A percentile compares a stretch with the other conserved stretches of the same genome.
Conservation (phyloP, 768 basidiomycete species). For the Trametes gibbosa region DNA sequence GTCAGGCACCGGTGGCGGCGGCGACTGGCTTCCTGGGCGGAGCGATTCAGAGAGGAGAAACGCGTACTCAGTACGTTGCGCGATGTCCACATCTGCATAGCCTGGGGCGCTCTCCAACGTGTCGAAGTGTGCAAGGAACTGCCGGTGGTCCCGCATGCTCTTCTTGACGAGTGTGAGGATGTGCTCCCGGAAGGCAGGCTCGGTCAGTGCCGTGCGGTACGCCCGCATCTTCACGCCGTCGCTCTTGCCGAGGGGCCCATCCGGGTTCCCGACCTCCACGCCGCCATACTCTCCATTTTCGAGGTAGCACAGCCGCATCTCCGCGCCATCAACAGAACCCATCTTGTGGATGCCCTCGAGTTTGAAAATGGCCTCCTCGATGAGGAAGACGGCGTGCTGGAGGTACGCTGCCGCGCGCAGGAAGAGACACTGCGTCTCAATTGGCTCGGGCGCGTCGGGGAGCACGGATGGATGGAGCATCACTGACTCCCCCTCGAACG, state of each 20-base stretch:
- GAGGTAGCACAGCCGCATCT: slow-evolving; percentile 74
- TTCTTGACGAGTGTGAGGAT: slow-evolving; percentile 62
- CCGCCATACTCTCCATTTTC: slow-evolving; percentile 79
- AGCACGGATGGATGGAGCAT: slow-evolving; percentile 69
- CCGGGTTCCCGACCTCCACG: slow-evolving; percentile 77
- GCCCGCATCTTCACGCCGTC: slow-evolving; percentile 59
- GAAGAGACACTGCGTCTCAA: slow-evolving; percentile 83
- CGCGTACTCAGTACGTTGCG: slow-evolving; percentile 59
- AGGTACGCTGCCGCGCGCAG: slow-evolving; percentile 81
- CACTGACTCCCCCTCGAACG: slow-evolving; percentile 47
- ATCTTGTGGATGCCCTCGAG: slow-evolving; percentile 68
- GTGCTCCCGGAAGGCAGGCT: slow-evolving; percentile 56
- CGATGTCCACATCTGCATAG: slow-evolving; percentile 37
- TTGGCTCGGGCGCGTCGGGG: slow-evolving; percentile 80
- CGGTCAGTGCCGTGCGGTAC: slow-evolving; percentile 59
- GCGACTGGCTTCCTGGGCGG: slow-evolving; percentile 55
- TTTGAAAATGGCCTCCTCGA: slow-evolving; percentile 68
- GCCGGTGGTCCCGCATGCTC: slow-evolving; percentile 80
- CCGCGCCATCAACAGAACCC: slow-evolving; percentile 62
- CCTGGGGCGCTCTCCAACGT: slow-evolving; percentile 50
- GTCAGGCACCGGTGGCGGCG: slow-evolving; percentile 38
- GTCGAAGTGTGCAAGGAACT: slow-evolving; percentile 81
- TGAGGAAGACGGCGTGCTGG: slow-evolving; percentile 71
- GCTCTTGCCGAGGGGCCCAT: slow-evolving; percentile 67
- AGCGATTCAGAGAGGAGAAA: slow-evolving; percentile 66